These are phyloP conservation scores for Lecanicillium sp. DNA, from an alignment of 2,329 filamentous ascomycete species.

Conservation along the genomic window DNA sequence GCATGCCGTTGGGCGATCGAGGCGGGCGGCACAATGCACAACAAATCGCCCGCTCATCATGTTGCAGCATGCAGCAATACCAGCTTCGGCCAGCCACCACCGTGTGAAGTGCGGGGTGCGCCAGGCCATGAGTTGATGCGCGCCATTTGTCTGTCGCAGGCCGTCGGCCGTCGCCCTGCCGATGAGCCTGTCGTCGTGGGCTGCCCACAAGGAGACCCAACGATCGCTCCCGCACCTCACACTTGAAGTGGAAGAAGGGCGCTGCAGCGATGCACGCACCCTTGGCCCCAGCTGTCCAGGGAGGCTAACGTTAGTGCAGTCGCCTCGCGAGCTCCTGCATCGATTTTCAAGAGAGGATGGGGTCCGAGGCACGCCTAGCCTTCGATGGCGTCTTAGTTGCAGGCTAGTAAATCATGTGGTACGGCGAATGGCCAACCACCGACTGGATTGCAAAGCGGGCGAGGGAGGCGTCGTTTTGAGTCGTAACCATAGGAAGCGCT, in stretches of 20 bases:
- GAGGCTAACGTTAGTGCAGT: too few species aligned
- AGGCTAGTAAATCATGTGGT: background rate
- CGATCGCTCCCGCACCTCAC: background rate
- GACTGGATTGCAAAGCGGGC: background rate
- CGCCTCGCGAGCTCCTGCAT: too few species aligned
- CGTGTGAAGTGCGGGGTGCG: constrained; percentile 7
- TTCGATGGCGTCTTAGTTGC: constrained; percentile 1
- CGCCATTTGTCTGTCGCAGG: background rate
- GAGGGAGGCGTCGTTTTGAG: background rate
- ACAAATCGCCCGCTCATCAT: background rate
- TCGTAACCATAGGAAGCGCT: background rate
- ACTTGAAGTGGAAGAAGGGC: background rate
- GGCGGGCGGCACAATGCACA: constrained; percentile 8
- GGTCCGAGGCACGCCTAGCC: background rate
- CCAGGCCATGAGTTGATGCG: constrained; percentile 7
- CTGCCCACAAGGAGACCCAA: background rate
- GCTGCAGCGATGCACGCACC: background rate
- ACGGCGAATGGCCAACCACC: background rate
- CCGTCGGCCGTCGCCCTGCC: too few species aligned
- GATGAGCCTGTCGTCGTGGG: too few species aligned
- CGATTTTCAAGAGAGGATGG: background rate
- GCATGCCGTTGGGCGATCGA: constrained; percentile 10
- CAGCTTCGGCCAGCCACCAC: constrained; percentile 10
- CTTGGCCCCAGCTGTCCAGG: background rate
- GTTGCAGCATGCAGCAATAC: constrained; percentile 1